Conservation (phyloP, 2,329 filamentous ascomycete genomes). For the Fusarium longipes region DNA sequence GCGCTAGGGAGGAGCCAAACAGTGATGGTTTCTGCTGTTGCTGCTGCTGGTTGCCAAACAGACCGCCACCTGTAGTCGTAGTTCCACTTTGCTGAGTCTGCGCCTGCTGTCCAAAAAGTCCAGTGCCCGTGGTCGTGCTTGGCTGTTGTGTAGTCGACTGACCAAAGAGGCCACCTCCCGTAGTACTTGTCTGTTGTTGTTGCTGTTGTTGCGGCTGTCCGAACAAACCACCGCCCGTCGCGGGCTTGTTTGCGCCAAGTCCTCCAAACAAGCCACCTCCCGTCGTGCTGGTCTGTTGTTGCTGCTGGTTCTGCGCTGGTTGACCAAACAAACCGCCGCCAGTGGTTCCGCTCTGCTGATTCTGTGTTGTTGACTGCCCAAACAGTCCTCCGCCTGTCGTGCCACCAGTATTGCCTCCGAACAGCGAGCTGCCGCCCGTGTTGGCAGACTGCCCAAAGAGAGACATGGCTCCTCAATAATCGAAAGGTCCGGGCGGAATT, state of each 20-base stretch:
- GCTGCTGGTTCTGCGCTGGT: conserved; percentile 38
- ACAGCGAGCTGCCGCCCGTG: conserved; percentile 41
- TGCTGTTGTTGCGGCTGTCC: conserved; percentile 41
- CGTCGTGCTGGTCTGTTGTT: conserved; percentile 34
- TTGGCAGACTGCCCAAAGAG: conserved; percentile 51
- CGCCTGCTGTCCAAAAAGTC: conserved; percentile 45
- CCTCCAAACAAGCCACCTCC: conserved; percentile 52
- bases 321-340: conserved; percentile 46
- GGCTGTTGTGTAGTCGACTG: conserved; percentile 41
- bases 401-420: conserved; percentile 43
- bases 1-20: conserved; percentile 47
- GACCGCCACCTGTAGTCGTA: conserved; percentile 34
- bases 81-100: conserved; percentile 31
- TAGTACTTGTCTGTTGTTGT: conserved; percentile 38
- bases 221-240: conserved; percentile 42
- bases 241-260: conserved; percentile 41
- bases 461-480: conserved; percentile 47
- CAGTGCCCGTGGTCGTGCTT: conserved; percentile 34
- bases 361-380: conserved; percentile 46
- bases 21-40: conserved; percentile 49
- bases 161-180: conserved; percentile 43
- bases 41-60: conserved; percentile 42
- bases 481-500: neutral
- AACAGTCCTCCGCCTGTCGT: conserved; percentile 49
- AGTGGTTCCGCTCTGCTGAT: conserved; percentile 39